Conservation (phyloP, 2,329 filamentous ascomycete genomes). For the Fusarium domesticum region DNA sequence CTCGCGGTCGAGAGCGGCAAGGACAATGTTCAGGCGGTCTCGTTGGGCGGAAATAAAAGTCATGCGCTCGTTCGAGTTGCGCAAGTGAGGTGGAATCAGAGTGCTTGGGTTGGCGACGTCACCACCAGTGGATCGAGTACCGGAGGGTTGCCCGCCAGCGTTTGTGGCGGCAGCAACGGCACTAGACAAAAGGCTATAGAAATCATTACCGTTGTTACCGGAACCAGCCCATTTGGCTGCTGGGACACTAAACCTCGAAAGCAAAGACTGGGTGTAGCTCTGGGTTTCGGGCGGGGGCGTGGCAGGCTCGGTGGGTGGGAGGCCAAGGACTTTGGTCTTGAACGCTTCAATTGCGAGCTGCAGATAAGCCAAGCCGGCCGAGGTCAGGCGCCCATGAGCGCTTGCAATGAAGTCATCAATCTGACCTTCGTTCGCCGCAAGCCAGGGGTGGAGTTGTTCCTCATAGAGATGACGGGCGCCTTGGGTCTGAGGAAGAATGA, state of each 20-base stretch:
- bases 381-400: slow-evolving; percentile 73
- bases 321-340: slow-evolving; percentile 74
- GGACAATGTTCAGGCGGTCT: slow-evolving; percentile 69
- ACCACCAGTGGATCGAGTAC: slow-evolving; percentile 25
- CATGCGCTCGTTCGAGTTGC: slow-evolving; percentile 62
- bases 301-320: slow-evolving; percentile 54
- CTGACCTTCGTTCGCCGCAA: slow-evolving; percentile 77
- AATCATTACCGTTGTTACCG: slow-evolving; percentile 55
- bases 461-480: slow-evolving; percentile 85
- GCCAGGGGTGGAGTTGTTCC: slow-evolving; percentile 80
- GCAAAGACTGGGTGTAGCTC: slow-evolving; percentile 74
- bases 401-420: slow-evolving; percentile 89
- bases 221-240: slow-evolving; percentile 56
- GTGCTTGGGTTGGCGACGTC: slow-evolving; percentile 46
- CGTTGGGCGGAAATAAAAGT: slow-evolving; percentile 76
- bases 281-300: slow-evolving; percentile 43
- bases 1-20: slow-evolving; percentile 77
- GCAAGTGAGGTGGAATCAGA: slow-evolving; percentile 69
- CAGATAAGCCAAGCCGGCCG: slow-evolving; percentile 72
- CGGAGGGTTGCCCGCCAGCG: slow-evolving; percentile 37
- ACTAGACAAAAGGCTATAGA: slow-evolving; percentile 74
- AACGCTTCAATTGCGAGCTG: slow-evolving; percentile 68
- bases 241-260: slow-evolving; percentile 84
- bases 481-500: slow-evolving; percentile 96
- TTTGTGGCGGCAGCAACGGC: slow-evolving; percentile 64